phyloP scores from a whole-genome alignment of 2,329 filamentous ascomycete genomes.

The Clonostachys rosea region DNA sequence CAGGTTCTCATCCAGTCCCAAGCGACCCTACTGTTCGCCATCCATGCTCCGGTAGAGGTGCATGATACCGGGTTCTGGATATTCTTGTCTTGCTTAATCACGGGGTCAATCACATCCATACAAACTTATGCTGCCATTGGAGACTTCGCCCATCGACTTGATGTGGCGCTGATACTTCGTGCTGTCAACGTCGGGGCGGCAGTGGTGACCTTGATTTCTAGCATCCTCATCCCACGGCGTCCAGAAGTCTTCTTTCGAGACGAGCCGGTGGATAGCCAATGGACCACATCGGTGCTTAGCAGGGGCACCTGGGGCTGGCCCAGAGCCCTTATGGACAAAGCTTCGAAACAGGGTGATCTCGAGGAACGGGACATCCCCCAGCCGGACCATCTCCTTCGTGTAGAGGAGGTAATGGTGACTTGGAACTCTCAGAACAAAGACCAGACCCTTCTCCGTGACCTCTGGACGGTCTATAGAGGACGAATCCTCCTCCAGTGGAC shows the following conservation, averaged over 20 bases:
- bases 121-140: constrained; percentile 33
- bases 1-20: constrained; percentile 50
- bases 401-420: constrained; percentile 40
- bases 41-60: constrained; percentile 43
- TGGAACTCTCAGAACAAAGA: constrained; percentile 44
- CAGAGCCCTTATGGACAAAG: constrained; percentile 44
- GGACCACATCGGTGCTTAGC: constrained; percentile 54
- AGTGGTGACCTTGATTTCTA: constrained; percentile 39
- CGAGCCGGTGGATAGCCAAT: constrained; percentile 57
- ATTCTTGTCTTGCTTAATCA: constrained; percentile 39
- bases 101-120: constrained; percentile 35
- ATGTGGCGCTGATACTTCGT: constrained; percentile 37
- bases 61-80: constrained; percentile 50
- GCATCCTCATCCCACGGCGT: constrained; percentile 57
- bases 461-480: constrained; percentile 53
- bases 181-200: constrained; percentile 37
- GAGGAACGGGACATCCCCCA: constrained; percentile 59
- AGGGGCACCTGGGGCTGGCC: constrained; percentile 67
- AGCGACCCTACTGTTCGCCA: constrained; percentile 39
- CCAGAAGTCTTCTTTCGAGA: constrained; percentile 61
- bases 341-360: constrained; percentile 53
- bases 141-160: constrained; percentile 20
- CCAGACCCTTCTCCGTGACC: constrained; percentile 52
- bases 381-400: constrained; percentile 49
- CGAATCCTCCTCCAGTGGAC: constrained; percentile 54